Evolutionary conservation across 768 basidiomycete genomes (phyloP).

Genomic region (Amanita pseudoporphyria): DNA sequence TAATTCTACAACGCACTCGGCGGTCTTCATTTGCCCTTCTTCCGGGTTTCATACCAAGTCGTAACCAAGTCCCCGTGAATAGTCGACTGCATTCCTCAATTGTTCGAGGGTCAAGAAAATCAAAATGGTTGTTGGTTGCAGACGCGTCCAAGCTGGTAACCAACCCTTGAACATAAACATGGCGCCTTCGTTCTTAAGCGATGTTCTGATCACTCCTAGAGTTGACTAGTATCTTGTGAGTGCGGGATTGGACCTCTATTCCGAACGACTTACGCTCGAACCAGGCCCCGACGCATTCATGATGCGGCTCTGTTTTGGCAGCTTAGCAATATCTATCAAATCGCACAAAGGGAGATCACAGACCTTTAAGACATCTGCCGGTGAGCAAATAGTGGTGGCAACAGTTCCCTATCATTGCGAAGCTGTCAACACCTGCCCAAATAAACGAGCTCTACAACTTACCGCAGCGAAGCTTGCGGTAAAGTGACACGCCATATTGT

Average conservation of each 20-base stretch:
- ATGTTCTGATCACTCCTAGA: slow-evolving; percentile 54
- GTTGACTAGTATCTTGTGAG: slow-evolving; percentile 42
- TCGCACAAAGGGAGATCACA: slow-evolving; percentile 7
- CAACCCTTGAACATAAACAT: slow-evolving; percentile 94
- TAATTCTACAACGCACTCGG: neutral
- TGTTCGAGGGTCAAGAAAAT: slow-evolving; percentile 84
- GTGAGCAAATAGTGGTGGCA: slow-evolving; percentile 83
- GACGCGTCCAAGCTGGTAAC: slow-evolving; percentile 78
- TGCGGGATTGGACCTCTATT: neutral
- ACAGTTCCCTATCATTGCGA: slow-evolving; percentile 55
- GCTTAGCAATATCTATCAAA: neutral
- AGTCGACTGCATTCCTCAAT: slow-evolving; percentile 64
- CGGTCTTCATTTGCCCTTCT: neutral
- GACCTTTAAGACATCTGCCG: slow-evolving; percentile 78
- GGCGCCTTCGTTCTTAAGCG: slow-evolving; percentile 64
- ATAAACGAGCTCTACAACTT: slow-evolving; percentile 16
- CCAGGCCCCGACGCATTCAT: slow-evolving; percentile 87
- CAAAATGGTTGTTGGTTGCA: slow-evolving; percentile 82
- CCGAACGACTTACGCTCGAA: slow-evolving; percentile 42
- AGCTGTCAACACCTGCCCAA: neutral
- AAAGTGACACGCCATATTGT: slow-evolving; percentile 79
- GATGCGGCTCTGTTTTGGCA: slow-evolving; percentile 51
- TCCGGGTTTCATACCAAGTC: slow-evolving; percentile 15
- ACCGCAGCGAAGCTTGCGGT: slow-evolving; percentile 83
- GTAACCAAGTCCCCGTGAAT: slow-evolving; percentile 34